These are phyloP conservation scores for Neurospora tetraspora DNA, from an alignment of 495 filamentous ascomycete species.

Conservation along the genomic window DNA sequence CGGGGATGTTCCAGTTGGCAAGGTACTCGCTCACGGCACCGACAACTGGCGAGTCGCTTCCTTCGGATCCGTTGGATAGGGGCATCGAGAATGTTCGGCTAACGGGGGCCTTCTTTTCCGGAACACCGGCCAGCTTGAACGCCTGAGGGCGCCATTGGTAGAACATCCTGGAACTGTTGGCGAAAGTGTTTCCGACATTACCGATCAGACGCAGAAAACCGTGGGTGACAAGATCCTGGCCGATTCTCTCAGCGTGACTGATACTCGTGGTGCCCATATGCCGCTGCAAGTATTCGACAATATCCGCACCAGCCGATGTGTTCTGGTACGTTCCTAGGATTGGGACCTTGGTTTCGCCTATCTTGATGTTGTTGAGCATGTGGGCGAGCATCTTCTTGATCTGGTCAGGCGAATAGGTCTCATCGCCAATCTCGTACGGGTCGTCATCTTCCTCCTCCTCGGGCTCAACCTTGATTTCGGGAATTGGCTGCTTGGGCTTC, in stretches of 20 bases:
- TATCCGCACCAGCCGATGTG: conserved; percentile 79
- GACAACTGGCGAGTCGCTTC: conserved; percentile 60
- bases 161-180: conserved; percentile 92
- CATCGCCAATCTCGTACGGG: conserved; percentile 81
- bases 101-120: conserved; percentile 69
- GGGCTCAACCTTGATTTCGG: conserved; percentile 50
- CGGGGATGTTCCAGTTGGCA: conserved; percentile 69
- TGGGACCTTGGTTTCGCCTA: conserved; percentile 86
- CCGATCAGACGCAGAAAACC: conserved; percentile 88
- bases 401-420: conserved; percentile 70
- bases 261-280: conserved; percentile 74
- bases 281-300: conserved; percentile 88
- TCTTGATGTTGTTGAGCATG: conserved; percentile 76
- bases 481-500: conserved; percentile 37
- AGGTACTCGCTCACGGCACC: conserved; percentile 79
- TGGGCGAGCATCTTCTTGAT: conserved; percentile 82
- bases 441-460: conserved; percentile 53
- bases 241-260: conserved; percentile 82
- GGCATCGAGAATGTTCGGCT: conserved; percentile 60
- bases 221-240: conserved; percentile 79
- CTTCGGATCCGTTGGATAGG: conserved; percentile 38
- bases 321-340: conserved; percentile 94
- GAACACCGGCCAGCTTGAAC: conserved; percentile 77
- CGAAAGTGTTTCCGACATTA: conserved; percentile 89
- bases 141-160: conserved; percentile 95